Evolutionary conservation across 257 asterid genomes (phyloP), one percentile per base, ranked within the genome.

Genomic region (Nicotiana paniculata): DNA sequence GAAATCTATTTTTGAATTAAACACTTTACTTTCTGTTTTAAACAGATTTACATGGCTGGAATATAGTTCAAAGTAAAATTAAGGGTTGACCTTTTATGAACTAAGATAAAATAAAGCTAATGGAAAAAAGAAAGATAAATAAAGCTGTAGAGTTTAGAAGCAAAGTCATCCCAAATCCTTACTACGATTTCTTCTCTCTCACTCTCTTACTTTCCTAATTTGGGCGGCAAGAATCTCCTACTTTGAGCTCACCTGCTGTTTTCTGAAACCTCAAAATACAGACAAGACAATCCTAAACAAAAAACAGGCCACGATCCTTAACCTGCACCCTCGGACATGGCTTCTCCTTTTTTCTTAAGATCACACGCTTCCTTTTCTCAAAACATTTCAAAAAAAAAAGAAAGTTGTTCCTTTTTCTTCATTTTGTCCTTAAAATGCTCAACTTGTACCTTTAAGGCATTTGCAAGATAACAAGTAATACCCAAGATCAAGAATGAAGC

Each of bases 401-500:
- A 68, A 77, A 61, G 26, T 64, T 32, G 61, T 63, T 80, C 65
- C 77, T 72, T 61, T 66, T 79, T 39, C 77, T 51, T 83, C 72
- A 48, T 81, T 35, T 46, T 26, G 33, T 28, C 54, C 61, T 48
- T 39, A 5, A 39, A 76, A 81, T 86, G 87, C 32, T 79, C 66
- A 74, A 79, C 82, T 82, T 77, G 28, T 67, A 77, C 53, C 77
- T 80, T 9, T 77, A 16, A 86, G 68, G 85, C 93, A 90, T 91
- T 88, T 67, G 67, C 75, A 26, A 78, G 79, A 24, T 70, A 77
- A 43, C 86, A 78, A 10, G 67, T 81, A 26, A 24, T 64, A 67
- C 39, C 82, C 76, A 80, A 37, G 90, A 89, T 91, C 97, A 87
- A 90, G 83, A 86, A 90, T 93, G 97, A 90, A 84, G 91, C 85